Percentiles rank a stretch among this genome's conserved stretches.
Evolutionary conservation across 345 rosid species (phyloP).

Genomic region (Cardamine resedifolia): DNA sequence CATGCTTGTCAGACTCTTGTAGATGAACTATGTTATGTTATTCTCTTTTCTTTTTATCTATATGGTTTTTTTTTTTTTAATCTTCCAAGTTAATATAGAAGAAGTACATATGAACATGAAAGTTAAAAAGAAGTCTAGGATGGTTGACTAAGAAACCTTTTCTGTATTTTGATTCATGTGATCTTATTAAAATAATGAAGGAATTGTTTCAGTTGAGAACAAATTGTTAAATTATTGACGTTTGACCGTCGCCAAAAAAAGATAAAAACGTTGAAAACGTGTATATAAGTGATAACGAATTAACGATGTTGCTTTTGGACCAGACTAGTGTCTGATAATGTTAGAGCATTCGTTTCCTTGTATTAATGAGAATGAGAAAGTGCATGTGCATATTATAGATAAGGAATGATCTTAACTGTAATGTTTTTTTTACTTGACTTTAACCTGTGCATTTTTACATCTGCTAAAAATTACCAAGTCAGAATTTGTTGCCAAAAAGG

Average conservation of each 20-base stretch:
- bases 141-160: not conserved
- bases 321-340: not conserved
- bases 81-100: not conserved
- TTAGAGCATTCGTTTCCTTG: not conserved
- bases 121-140: not conserved
- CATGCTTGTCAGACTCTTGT: not conserved
- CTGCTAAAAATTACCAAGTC: not conserved
- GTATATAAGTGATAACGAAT: conserved; percentile 1
- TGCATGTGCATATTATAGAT: not conserved
- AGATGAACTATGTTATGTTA: not conserved
- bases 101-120: not conserved
- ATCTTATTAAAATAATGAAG: not conserved
- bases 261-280: conserved; percentile 13
- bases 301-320: not conserved
- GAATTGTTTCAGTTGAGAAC: not conserved
- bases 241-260: not conserved
- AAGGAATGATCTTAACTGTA: not conserved
- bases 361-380: not conserved
- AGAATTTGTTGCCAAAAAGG: not conserved
- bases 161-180: not conserved
- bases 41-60: not conserved
- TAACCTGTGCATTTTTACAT: not conserved
- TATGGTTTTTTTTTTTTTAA: not conserved
- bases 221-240: not conserved
- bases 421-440: not conserved